Evolutionary conservation across 768 basidiomycete species (phyloP), one percentile per base, ranked within the genome.

Genomic region (Omphalotus guepiniiformis): DNA sequence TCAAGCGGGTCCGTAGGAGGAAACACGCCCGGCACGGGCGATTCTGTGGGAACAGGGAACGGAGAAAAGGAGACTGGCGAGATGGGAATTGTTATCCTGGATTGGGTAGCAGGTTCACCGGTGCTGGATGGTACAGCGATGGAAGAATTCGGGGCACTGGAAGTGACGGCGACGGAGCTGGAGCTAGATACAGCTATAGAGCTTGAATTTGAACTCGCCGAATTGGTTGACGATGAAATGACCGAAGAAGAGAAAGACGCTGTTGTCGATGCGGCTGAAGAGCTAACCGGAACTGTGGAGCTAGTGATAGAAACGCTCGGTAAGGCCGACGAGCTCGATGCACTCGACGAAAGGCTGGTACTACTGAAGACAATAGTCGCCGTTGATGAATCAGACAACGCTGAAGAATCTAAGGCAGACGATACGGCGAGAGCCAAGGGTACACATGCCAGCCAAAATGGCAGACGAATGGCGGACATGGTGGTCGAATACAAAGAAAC

Each of bases 21-120:
- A 58, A 76, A 85, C 4, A 78, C 61, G 6, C 74, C 74, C 0
- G 77, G 70, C 41, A 79, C 63, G 6, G 85, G 72, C 0, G 65
- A 54, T 45, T 79, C 73, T 1, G 78, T 74, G 13, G 85, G 82
- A 12, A 76, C 70, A 1, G 85, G 82, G 69, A 76, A 84, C 3
- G 82, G 74, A 11, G 73, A 63, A 69, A 86, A 85, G 1, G 72
- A 53, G 44, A 70, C 69, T 0, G 61, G 53, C 16, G 69, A 62
- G 39, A 74, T 67, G 12, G 75, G 72, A 26, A 72, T 40, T 21
- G 63, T 67, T 38, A 52, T 42, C 30, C 48, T 42, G 30, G 39
- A 18, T 19, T 39, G n/a, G 8, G 41, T 42, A 16, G 32, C 18
- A 6, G 41, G 41, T 29, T 16, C 35, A 5, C n/a, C 7, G 6